Percentiles rank a stretch among this genome's conserved stretches.
These are phyloP conservation scores for Saururus chinensis DNA, from an alignment of 164 flowering plant species.

Conservation along the genomic window DNA sequence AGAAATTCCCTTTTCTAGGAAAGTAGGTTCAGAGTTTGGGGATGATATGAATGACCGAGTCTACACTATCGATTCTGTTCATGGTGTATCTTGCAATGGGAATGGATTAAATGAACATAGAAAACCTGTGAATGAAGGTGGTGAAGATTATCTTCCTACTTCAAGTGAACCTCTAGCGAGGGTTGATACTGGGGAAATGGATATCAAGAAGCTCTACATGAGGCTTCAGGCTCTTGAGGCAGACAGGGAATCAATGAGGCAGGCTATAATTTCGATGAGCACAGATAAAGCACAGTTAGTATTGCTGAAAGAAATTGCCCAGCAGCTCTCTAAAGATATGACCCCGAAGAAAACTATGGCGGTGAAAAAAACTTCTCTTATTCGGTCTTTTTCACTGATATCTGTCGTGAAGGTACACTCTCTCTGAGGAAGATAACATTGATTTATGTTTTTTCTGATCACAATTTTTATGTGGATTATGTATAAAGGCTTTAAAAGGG, in stretches of 20 bases:
- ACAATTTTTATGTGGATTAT: no score
- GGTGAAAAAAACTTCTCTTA: conserved; percentile 38
- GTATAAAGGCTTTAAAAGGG: no score
- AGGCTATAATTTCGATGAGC: conserved; percentile 75
- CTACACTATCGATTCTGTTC: conserved; percentile 76
- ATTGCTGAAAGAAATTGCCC: conserved; percentile 84
- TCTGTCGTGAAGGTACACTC: conserved; percentile 55
- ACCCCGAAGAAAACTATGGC: conserved; percentile 44
- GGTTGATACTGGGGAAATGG: conserved; percentile 49
- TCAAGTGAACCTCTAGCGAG: conserved; percentile 35
- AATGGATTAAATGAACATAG: conserved; percentile 21
- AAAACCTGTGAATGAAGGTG: background rate
- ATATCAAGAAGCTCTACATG: conserved; percentile 67
- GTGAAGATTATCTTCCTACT: conserved; percentile 39
- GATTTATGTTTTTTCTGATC: background rate
- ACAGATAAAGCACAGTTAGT: conserved; percentile 86
- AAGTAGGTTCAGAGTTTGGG: conserved; percentile 46
- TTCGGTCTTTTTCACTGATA: conserved; percentile 35
- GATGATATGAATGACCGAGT: conserved; percentile 79
- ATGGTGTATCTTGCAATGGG: conserved; percentile 26
- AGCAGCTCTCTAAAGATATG: conserved; percentile 66
- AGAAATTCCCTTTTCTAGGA: conserved; percentile 18
- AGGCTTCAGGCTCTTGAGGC: conserved; percentile 98
- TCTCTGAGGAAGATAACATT: background rate
- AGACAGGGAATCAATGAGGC: conserved; percentile 94